Evolutionary conservation across 2,329 filamentous ascomycete species (phyloP), one percentile per base, ranked within the genome.

Genomic region (Drechslerella coelobrocha): DNA sequence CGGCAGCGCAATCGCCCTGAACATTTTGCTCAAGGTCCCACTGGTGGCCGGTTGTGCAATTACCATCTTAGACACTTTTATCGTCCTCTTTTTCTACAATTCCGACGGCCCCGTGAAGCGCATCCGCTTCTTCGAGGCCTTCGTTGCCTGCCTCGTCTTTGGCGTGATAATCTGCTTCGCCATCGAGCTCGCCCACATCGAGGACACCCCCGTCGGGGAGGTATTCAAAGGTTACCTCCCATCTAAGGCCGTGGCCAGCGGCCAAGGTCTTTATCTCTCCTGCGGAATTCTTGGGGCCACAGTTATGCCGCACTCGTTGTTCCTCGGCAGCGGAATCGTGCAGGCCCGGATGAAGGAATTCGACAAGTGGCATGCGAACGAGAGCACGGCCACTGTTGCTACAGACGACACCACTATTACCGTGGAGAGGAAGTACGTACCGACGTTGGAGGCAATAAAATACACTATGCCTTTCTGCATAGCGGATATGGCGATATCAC

Each of bases 231-330:
- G 88, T 17, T 90, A 87, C 73, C 77, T 89, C 17, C 88, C 88
- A 0, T 89, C 86, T 0, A 79, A 79, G 43, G 81, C 83, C 2
- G 77, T 89, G 1, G 79, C 88, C 0, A 79, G 88, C 76, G 82
- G 83, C 1, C 75, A 86, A 75, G 87, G 82, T 51, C 76, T 88
- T 0, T 90, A 89, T 76, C 87, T 89, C 78, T 84, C 88, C 0
- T 92, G 89, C 73, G 89, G 89, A 55, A 92, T 92, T 63, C 81
- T 92, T 0, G 89, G 89, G 1, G 89, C 89, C 2, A 92, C 89
- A 0, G 88, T 89, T 23, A 89, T 89, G 87, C 87, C 87, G 2
- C 87, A 89, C 75, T 86, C 84, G 56, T 79, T 90, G 2, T 90
- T 87, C 73, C 82, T 90, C 2, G 88, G 88, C 21, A 88, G 85